Evolutionary conservation across 73 alveolate species (phyloP).

Genomic region (Tetrahymena elliotti): DNA sequence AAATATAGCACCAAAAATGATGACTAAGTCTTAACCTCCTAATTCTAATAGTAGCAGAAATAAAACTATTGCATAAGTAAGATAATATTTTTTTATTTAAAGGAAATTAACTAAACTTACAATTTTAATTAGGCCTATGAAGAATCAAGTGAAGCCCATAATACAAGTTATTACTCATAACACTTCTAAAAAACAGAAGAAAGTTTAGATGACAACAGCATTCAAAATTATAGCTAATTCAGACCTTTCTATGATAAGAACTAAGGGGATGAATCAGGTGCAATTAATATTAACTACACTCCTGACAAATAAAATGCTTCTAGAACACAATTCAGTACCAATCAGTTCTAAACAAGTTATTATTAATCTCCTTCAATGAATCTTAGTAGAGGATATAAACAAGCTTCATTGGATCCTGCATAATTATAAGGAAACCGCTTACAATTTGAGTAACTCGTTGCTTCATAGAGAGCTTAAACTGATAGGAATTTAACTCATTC

Average conservation of each 20-base stretch:
- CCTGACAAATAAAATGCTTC: neutral
- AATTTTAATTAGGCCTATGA: neutral
- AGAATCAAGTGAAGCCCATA: neutral
- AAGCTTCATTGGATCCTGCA: neutral
- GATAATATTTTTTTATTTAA: too few relatives aligned
- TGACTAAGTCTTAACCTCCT: neutral
- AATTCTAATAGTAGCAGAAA: neutral
- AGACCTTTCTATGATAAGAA: neutral
- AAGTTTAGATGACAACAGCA: neutral
- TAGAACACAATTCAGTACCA: neutral
- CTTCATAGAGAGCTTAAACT: neutral
- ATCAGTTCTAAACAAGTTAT: neutral
- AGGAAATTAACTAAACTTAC: too few relatives aligned
- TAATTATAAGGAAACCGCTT: neutral
- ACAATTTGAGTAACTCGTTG: neutral
- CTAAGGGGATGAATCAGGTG: neutral
- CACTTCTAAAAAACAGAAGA: neutral
- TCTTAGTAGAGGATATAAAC: neutral
- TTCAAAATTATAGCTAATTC: neutral
- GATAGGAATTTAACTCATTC: neutral
- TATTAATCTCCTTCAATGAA: neutral
- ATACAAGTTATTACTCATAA: neutral
- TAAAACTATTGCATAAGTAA: neutral
- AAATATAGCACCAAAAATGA: neutral
- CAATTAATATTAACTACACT: neutral